Base-by-base conservation (phyloP, 1,284 basidiomycete genomes). In the Moesziomyces antarcticus region DNA sequence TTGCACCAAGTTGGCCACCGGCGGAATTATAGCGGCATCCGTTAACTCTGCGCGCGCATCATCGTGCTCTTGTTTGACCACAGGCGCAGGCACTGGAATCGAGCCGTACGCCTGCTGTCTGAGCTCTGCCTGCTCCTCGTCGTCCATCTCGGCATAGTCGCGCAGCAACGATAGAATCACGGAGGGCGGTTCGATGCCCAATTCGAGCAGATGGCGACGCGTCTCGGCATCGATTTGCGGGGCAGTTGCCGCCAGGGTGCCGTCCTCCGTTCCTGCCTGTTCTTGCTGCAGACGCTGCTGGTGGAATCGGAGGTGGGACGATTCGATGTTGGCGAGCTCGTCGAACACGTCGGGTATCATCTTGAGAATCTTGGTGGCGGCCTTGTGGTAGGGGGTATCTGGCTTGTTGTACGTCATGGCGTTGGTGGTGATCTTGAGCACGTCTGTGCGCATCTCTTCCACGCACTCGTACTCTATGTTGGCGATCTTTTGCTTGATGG, bases 401-500 rank as follows among this genome's bases (percentile, higher is more conserved):
- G 88, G 85, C 74, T 90, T 89, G 84, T 99, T 98, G 85, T 97
- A 99, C 6, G 88, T 77, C 66, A 92, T 89, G 0, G 95, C 95
- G 79, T 99, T 99, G 70, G 89, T 87, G 16, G 94, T 83, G 5
- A 98, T 92, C 20, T 97, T 89, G 46, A 89, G 83, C 43, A 97
- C 85, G 80, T 99, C 95, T 52, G 89, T 87, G 93, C 97, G 63
- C 86, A 99, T 94, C 5, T 89, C 86, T 21, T 89, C 86, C 0
- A 92, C 83, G 78, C 91, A 89, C 85, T 89, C 88, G 84, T 99
- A 99, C 66, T 89, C 87, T 60, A 92, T 90, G 46, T 87, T 86
- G 54, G 93, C 90, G 30, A 99, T 64, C 30, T 72, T 72, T 13
- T 58, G 62, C 25, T 61, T 51, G 67, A 99, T 97, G 43, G 86